phyloP scores from a whole-genome alignment of 352 stramenopile species.

The Thalassiosira ordinaria region DNA sequence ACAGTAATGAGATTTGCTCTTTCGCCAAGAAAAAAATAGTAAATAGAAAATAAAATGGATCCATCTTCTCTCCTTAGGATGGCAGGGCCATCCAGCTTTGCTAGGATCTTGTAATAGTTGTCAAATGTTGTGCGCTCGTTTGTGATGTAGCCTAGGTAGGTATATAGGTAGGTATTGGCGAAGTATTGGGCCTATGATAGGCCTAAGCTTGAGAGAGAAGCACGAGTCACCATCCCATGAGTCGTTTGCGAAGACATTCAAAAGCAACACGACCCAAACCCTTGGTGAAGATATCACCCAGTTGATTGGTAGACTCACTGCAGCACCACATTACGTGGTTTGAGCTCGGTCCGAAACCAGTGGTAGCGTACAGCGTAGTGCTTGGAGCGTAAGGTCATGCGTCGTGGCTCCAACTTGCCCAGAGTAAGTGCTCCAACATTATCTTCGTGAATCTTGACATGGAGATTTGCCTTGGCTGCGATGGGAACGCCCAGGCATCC shows the following conservation, averaged over 20 bases:
- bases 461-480: neutral
- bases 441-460: conserved; percentile 28
- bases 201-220: neutral
- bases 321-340: neutral
- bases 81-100: no score
- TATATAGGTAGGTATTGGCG: no score
- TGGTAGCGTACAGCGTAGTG: conserved; percentile 16
- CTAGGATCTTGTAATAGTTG: no score
- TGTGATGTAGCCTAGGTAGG: no score
- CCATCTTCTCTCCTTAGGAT: no score
- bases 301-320: conserved; percentile 5
- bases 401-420: neutral
- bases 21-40: no score
- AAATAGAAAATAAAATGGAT: no score
- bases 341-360: conserved; percentile 10
- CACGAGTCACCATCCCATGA: conserved; percentile 24
- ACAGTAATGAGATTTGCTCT: no score
- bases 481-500: neutral
- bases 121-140: no score
- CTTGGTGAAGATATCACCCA: conserved; percentile 19
- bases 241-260: conserved; percentile 3
- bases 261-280: neutral
- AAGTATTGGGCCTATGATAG: no score
- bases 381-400: conserved; percentile 12
- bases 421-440: conserved; percentile 25